These are phyloP conservation scores for Litchi chinensis DNA, from an alignment of 345 rosid genomes.

Conservation along the genomic window DNA sequence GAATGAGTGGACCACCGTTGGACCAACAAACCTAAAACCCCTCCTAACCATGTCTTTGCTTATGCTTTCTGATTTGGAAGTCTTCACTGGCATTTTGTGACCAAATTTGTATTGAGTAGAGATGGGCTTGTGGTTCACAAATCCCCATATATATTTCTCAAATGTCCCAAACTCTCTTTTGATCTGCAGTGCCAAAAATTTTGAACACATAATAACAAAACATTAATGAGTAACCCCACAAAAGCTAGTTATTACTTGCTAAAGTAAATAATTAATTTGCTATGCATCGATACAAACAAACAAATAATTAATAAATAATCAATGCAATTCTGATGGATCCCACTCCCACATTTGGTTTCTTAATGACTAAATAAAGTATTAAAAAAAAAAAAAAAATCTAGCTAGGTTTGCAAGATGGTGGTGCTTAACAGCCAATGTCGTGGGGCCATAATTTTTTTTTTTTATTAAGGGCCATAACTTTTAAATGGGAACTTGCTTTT, in stretches of 20 bases:
- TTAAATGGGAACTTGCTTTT: constrained; percentile 3
- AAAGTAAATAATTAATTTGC: too few species aligned
- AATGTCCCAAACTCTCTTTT: constrained; percentile 53
- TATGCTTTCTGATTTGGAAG: constrained; percentile 68
- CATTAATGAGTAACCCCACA: background rate
- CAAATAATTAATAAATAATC: too few species aligned
- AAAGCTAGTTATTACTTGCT: background rate
- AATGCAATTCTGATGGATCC: too few species aligned
- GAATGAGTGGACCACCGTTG: constrained; percentile 66
- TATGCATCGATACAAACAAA: too few species aligned
- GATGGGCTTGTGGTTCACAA: constrained; percentile 55
- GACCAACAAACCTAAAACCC: constrained; percentile 63
- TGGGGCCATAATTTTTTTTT: constrained; percentile 11
- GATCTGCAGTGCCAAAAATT: constrained; percentile 32
- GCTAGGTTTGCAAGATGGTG: background rate
- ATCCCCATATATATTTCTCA: constrained; percentile 60
- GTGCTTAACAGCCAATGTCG: constrained; percentile 19
- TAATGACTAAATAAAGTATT: too few species aligned
- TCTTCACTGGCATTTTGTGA: constrained; percentile 64
- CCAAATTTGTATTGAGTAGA: constrained; percentile 56
- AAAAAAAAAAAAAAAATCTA: too few species aligned
- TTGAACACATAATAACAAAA: too few species aligned
- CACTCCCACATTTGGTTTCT: too few species aligned
- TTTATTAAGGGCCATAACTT: background rate
- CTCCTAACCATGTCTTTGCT: constrained; percentile 79